These are phyloP conservation scores for Didymella segeticola DNA, from an alignment of 2,329 filamentous ascomycete genomes.

Conservation along the genomic window DNA sequence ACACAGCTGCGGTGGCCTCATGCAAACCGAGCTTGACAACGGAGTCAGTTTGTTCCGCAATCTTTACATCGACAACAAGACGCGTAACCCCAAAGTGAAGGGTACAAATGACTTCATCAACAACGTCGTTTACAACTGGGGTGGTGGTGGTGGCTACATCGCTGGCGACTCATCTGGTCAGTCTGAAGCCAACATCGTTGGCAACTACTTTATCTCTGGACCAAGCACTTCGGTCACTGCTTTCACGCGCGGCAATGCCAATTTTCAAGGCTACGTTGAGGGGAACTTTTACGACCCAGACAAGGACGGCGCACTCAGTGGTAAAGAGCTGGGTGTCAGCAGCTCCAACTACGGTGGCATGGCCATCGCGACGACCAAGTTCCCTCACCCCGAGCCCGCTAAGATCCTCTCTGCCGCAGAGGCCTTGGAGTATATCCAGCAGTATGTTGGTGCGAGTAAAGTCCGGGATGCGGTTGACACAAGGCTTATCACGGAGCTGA, in stretches of 20 bases:
- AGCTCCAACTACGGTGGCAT: conserved; percentile 58
- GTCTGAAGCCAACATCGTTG: conserved; percentile 61
- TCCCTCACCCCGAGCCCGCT: conserved; percentile 54
- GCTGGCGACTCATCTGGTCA: conserved; percentile 58
- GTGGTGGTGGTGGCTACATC: conserved; percentile 62
- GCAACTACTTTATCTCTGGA: conserved; percentile 65
- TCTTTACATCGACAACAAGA: conserved; percentile 65
- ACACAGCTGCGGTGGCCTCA: conserved; percentile 60
- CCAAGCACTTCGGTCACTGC: conserved; percentile 58
- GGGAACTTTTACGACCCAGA: conserved; percentile 62
- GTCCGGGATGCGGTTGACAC: conserved; percentile 55
- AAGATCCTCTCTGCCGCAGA: conserved; percentile 50
- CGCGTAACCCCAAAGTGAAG: conserved; percentile 64
- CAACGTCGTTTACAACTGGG: conserved; percentile 64
- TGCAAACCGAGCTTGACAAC: conserved; percentile 55
- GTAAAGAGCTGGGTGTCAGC: conserved; percentile 52
- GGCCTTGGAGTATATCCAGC: conserved; percentile 52
- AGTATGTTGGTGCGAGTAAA: conserved; percentile 53
- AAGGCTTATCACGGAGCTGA: conserved; percentile 53
- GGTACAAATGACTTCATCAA: conserved; percentile 62
- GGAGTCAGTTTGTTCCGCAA: conserved; percentile 62
- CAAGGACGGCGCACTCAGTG: conserved; percentile 58
- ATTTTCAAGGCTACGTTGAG: conserved; percentile 61
- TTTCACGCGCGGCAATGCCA: conserved; percentile 62
- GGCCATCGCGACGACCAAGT: conserved; percentile 51